These are phyloP conservation scores for Fraxinus nigra DNA, from an alignment of 305 asterid genomes.

Conservation along the genomic window DNA sequence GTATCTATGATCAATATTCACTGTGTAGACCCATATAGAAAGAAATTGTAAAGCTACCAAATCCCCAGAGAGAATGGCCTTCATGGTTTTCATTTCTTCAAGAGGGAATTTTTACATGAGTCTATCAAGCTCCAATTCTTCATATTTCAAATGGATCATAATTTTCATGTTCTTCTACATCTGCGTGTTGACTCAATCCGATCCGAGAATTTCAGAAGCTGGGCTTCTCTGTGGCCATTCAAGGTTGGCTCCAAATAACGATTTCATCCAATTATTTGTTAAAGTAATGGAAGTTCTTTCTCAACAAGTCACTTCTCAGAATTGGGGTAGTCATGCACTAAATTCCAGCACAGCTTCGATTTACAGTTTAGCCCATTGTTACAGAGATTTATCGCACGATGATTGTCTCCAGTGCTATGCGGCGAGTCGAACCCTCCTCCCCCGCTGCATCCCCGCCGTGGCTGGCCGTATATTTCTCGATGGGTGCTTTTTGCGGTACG, in stretches of 20 bases:
- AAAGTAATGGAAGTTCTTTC: constrained; percentile 54
- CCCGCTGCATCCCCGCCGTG: constrained; percentile 61
- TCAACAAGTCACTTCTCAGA: constrained; percentile 39
- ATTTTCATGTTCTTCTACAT: constrained; percentile 14
- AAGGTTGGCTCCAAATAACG: constrained; percentile 33
- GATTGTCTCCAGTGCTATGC: constrained; percentile 87
- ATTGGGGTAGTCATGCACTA: constrained; percentile 41
- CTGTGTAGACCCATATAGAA: neutral
- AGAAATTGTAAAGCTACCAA: neutral
- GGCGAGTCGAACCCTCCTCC: constrained; percentile 68
- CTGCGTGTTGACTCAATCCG: constrained; percentile 26
- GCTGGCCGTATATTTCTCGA: constrained; percentile 69
- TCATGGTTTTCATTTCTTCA: neutral
- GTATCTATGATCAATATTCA: neutral
- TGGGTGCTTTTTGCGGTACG: constrained; percentile 83
- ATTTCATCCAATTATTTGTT: constrained; percentile 47
- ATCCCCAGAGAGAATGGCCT: neutral
- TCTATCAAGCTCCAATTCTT: constrained; percentile 20
- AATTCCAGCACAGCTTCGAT: constrained; percentile 32
- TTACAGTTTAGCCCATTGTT: constrained; percentile 61
- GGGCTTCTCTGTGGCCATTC: constrained; percentile 50
- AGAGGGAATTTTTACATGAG: constrained; percentile 25
- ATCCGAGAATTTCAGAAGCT: constrained; percentile 64
- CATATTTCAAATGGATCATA: constrained; percentile 28
- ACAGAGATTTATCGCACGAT: constrained; percentile 50